Conservation (phyloP, 139 green algal species). For the Picochlorum sp. region DNA sequence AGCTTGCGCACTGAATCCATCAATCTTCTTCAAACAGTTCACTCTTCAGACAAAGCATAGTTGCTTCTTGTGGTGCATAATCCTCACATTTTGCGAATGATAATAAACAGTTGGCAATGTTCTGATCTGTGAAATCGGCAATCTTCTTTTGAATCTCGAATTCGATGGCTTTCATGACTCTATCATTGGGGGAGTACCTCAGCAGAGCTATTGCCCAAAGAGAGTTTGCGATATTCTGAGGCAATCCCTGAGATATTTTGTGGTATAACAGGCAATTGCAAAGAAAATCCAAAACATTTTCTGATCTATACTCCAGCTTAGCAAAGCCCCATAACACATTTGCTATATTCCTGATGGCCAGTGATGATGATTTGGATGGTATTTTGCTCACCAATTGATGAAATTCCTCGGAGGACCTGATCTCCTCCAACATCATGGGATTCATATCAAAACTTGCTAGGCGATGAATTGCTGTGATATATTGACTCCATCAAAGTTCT, state of each 20-base stretch:
- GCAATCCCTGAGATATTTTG: slow-evolving; percentile 12
- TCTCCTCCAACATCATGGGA: slow-evolving; percentile 17
- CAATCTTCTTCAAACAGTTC: slow-evolving; percentile 5
- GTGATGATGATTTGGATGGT: slow-evolving; percentile 1
- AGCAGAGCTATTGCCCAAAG: slow-evolving; percentile 35
- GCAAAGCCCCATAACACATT: slow-evolving; percentile 46
- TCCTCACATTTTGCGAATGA: slow-evolving; percentile 48
- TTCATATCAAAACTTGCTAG: slow-evolving; percentile 28
- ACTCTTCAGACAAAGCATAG: not conserved
- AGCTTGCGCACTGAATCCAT: slow-evolving; percentile 34
- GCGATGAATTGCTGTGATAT: slow-evolving; percentile 31
- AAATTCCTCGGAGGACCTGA: slow-evolving; percentile 29
- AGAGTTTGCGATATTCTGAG: slow-evolving; percentile 31
- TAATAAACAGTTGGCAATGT: slow-evolving; percentile 26
- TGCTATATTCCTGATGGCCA: slow-evolving; percentile 37
- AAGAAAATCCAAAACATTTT: slow-evolving; percentile 25
- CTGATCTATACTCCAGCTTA: slow-evolving; percentile 38
- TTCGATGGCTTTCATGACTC: slow-evolving; percentile 14
- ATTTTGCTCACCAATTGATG: slow-evolving; percentile 21
- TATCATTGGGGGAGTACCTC: slow-evolving; percentile 8
- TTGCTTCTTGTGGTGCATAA: slow-evolving; percentile 5
- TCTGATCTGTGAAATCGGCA: slow-evolving; percentile 14
- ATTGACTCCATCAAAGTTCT: slow-evolving; percentile 27
- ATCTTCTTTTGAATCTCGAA: slow-evolving; percentile 8
- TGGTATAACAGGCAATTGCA: slow-evolving; percentile 10